A percentile compares a stretch with the other conserved stretches of the same genome.
Conservation (phyloP, 129 eudicot genomes). For the Helichrysum umbraculigerum region DNA sequence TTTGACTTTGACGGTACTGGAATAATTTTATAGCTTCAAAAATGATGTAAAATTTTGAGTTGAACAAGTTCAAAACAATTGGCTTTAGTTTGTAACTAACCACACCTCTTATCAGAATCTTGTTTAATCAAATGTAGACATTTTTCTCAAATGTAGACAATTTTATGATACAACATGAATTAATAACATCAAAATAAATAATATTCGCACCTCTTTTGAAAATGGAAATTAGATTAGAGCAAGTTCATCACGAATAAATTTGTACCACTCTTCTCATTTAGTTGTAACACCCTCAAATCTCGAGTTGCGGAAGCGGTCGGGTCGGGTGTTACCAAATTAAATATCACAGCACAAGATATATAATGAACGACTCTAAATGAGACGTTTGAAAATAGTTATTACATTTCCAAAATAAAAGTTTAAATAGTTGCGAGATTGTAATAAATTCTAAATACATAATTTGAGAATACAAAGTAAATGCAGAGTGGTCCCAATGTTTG, state of each 20-base stretch:
- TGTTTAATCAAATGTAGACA: background rate
- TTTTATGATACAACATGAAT: background rate
- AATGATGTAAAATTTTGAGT: background rate
- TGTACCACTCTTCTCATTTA: background rate
- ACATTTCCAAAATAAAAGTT: no score
- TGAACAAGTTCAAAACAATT: background rate
- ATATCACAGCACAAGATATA: no score
- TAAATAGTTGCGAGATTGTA: no score
- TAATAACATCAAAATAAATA: no score
- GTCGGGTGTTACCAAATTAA: no score
- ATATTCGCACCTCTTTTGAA: background rate
- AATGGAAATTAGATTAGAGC: background rate
- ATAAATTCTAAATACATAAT: no score
- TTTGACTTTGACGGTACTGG: background rate
- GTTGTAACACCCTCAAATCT: background rate
- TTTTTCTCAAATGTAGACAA: background rate
- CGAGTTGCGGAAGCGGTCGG: no score
- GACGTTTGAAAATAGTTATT: no score
- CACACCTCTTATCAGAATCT: background rate
- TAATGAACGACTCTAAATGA: no score
- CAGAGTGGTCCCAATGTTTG: no score
- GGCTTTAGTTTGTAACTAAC: background rate
- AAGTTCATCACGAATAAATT: background rate
- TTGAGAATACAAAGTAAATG: no score
- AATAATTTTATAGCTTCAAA: background rate